Evolutionary conservation across 2,329 filamentous ascomycete species (phyloP).

Genomic region (Ascosphaera aggregata): DNA sequence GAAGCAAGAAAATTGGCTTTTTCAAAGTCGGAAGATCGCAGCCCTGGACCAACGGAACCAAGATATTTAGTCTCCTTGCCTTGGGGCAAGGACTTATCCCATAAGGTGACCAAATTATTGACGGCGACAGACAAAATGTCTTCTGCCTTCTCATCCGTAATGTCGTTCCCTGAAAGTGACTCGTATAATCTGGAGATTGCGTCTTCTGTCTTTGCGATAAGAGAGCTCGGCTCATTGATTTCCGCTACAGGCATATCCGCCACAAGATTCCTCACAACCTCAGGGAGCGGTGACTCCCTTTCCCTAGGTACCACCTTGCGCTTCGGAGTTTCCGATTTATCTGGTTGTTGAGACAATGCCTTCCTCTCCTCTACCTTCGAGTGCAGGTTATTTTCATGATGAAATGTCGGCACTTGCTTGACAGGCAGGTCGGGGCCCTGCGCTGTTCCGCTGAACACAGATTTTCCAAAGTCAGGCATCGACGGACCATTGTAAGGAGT

Average conservation of each 20-base stretch:
- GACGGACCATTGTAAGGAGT: too few relatives aligned
- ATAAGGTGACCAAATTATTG: slow-evolving; percentile 14
- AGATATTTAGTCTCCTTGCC: slow-evolving; percentile 15
- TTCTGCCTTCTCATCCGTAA: slow-evolving; percentile 12
- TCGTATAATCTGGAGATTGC: slow-evolving; percentile 41
- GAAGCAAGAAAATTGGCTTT: slow-evolving; percentile 62
- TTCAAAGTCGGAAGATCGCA: slow-evolving; percentile 37
- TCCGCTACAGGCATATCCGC: slow-evolving; percentile 30
- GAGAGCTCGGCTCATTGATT: slow-evolving; percentile 43
- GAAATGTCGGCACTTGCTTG: too few relatives aligned
- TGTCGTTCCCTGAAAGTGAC: slow-evolving; percentile 13
- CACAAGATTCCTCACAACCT: slow-evolving; percentile 48
- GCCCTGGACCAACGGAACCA: slow-evolving; percentile 41
- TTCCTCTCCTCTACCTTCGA: too few relatives aligned
- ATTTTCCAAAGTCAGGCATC: too few relatives aligned
- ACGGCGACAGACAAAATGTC: slow-evolving; percentile 13
- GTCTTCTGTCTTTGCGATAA: slow-evolving; percentile 56
- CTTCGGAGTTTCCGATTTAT: too few relatives aligned
- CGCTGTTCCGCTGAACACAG: too few relatives aligned
- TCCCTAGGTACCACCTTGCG: too few relatives aligned
- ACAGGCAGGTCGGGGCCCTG: too few relatives aligned
- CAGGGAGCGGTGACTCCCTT: slow-evolving; percentile 38
- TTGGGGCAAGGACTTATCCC: slow-evolving; percentile 21
- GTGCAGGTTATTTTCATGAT: too few relatives aligned
- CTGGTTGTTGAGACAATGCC: too few relatives aligned